phyloP scores from a whole-genome alignment of 768 basidiomycete genomes.

The Tylopilus cervinicoccineus region DNA sequence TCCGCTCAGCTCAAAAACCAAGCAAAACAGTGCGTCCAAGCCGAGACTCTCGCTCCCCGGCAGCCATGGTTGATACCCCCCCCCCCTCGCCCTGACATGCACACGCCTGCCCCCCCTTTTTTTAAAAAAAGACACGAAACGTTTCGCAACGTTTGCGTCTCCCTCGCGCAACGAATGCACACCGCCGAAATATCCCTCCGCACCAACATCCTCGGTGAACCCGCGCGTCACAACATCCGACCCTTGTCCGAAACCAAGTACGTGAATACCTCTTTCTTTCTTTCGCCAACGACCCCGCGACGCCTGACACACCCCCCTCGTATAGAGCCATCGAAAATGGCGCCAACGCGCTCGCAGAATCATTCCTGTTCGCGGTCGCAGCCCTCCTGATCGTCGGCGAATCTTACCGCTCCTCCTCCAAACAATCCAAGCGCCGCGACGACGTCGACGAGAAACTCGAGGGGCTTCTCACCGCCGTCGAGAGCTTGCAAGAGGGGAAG shows the following conservation, averaged over 20 bases:
- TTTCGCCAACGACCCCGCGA: too few species aligned
- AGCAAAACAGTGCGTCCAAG: constrained; percentile 57
- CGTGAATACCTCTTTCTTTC: constrained; percentile 11
- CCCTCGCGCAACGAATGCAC: constrained; percentile 74
- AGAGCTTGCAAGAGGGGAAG: constrained; percentile 42
- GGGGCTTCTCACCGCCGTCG: constrained; percentile 44
- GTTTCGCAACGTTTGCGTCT: constrained; percentile 68
- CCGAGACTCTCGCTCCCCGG: not conserved
- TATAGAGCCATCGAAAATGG: constrained; percentile 80
- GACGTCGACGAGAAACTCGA: constrained; percentile 70
- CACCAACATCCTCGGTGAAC: constrained; percentile 74
- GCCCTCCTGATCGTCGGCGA: constrained; percentile 72
- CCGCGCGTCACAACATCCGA: constrained; percentile 57
- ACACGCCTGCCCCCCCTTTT: not conserved
- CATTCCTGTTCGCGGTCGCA: constrained; percentile 78
- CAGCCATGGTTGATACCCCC: not conserved
- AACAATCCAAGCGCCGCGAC: constrained; percentile 65
- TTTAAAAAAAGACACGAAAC: constrained; percentile 52
- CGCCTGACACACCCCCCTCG: not conserved
- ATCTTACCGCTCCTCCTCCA: constrained; percentile 69
- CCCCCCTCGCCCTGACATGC: not conserved
- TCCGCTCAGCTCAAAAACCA: constrained; percentile 63
- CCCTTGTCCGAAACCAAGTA: constrained; percentile 76
- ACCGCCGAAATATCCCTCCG: constrained; percentile 68
- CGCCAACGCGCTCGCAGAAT: constrained; percentile 80